phyloP scores from a whole-genome alignment of 139 green algal genomes.

The Micractinium sp. region DNA sequence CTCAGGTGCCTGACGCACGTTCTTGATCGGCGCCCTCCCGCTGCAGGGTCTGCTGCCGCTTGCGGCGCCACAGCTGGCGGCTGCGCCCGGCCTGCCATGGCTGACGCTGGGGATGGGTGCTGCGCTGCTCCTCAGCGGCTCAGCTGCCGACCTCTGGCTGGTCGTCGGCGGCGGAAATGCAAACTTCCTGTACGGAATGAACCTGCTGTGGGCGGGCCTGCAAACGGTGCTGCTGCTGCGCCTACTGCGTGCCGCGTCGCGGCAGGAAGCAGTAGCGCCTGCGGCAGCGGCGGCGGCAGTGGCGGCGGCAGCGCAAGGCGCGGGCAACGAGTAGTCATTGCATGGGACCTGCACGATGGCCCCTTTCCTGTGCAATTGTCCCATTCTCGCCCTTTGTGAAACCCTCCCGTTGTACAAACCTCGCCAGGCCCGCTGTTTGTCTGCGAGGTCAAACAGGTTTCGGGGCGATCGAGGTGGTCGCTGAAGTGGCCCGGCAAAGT shows the following conservation, averaged over 20 bases:
- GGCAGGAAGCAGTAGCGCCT: not conserved
- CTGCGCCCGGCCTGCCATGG: not conserved
- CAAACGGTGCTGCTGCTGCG: constrained; percentile 23
- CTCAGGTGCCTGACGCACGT: not conserved
- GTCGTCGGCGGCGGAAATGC: constrained; percentile 30
- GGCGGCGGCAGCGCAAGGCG: not conserved
- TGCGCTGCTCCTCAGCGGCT: not conserved
- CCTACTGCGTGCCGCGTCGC: constrained; percentile 21
- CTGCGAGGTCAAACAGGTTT: too few relatives aligned
- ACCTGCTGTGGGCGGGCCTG: constrained; percentile 33
- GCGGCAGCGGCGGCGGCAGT: not conserved
- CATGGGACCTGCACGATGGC: not conserved
- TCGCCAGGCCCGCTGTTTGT: too few relatives aligned
- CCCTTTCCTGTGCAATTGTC: too few relatives aligned
- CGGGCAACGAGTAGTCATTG: not conserved
- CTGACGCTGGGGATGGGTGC: not conserved
- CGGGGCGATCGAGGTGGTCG: too few relatives aligned
- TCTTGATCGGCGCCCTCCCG: not conserved
- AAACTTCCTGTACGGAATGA: constrained; percentile 50
- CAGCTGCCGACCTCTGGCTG: constrained; percentile 23
- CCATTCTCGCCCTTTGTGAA: too few relatives aligned
- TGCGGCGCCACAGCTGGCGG: not conserved
- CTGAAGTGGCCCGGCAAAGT: too few relatives aligned
- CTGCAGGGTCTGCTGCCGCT: constrained; percentile 19
- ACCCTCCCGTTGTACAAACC: too few relatives aligned